phyloP scores from a whole-genome alignment of 306 rosid species.

The Ochetophila trinervis region DNA sequence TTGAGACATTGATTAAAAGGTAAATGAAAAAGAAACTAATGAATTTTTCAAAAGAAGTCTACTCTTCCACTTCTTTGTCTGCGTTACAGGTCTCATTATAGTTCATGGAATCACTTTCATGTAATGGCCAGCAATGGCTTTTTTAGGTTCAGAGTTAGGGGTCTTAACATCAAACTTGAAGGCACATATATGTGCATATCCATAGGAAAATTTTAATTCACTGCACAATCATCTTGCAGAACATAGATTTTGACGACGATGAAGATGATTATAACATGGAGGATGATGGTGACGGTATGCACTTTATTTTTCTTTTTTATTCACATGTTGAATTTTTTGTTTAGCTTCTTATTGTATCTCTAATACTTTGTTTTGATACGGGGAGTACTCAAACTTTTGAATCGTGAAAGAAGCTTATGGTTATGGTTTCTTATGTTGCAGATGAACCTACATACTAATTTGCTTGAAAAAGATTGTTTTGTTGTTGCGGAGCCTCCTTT shows the following conservation, averaged over 20 bases:
- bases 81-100: neutral
- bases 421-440: neutral
- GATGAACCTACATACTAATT: neutral
- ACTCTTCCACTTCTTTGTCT: neutral
- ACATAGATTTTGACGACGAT: constrained; percentile 48
- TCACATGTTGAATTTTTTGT: neutral
- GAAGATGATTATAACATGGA: constrained; percentile 42
- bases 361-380: too few species aligned
- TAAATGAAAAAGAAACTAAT: neutral
- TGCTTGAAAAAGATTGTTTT: too few species aligned
- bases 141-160: neutral
- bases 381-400: too few species aligned
- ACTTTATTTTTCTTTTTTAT: too few species aligned
- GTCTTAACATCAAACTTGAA: neutral
- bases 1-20: neutral
- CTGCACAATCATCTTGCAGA: constrained; percentile 33
- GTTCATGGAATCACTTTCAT: neutral
- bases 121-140: neutral
- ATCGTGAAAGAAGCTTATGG: neutral
- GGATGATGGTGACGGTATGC: constrained; percentile 41
- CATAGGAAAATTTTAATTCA: neutral
- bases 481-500: too few species aligned
- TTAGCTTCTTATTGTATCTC: neutral
- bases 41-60: neutral
- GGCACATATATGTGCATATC: too few species aligned